Evolutionary conservation across 2,329 filamentous ascomycete genomes (phyloP).

Genomic region (Botrytis fragariae): DNA sequence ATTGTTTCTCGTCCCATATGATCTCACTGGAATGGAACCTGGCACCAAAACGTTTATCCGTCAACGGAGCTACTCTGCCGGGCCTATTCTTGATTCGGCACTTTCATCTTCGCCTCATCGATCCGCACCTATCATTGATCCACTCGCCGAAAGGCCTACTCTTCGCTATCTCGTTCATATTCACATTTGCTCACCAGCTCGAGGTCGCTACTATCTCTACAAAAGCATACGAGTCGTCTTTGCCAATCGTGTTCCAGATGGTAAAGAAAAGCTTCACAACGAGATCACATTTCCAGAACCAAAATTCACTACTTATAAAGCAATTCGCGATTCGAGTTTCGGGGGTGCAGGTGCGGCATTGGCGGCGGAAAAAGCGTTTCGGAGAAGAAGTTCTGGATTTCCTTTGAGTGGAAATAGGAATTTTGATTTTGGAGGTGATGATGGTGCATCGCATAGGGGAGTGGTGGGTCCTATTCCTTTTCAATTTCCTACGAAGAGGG

Average conservation of each 20-base stretch:
- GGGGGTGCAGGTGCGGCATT: constrained; percentile 48
- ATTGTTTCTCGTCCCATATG: constrained; percentile 89
- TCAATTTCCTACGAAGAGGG: constrained; percentile 38
- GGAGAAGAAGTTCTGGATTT: constrained; percentile 56
- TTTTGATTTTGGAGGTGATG: constrained; percentile 35
- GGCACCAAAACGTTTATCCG: constrained; percentile 95
- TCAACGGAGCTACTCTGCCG: constrained; percentile 88
- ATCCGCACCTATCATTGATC: background rate
- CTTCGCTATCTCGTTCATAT: constrained; percentile 89
- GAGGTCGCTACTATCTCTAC: constrained; percentile 84
- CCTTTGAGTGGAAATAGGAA: constrained; percentile 35
- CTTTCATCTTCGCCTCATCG: constrained; percentile 30
- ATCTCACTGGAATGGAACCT: constrained; percentile 86
- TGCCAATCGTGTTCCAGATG: constrained; percentile 92
- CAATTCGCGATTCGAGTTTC: constrained; percentile 32
- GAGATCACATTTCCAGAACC: constrained; percentile 89
- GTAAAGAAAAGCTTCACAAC: constrained; percentile 86
- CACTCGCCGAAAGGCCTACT: constrained; percentile 60
- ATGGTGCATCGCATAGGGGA: constrained; percentile 30
- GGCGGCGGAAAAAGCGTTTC: constrained; percentile 57
- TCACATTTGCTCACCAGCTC: constrained; percentile 84
- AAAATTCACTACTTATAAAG: constrained; percentile 80
- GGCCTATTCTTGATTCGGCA: constrained; percentile 68
- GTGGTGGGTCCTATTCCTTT: constrained; percentile 51
- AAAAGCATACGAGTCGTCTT: constrained; percentile 93